A percentile compares a stretch with the other conserved stretches of the same genome.
Evolutionary conservation across 2,329 filamentous ascomycete species (phyloP).

Genomic region (Hymenoscyphus infarciens): DNA sequence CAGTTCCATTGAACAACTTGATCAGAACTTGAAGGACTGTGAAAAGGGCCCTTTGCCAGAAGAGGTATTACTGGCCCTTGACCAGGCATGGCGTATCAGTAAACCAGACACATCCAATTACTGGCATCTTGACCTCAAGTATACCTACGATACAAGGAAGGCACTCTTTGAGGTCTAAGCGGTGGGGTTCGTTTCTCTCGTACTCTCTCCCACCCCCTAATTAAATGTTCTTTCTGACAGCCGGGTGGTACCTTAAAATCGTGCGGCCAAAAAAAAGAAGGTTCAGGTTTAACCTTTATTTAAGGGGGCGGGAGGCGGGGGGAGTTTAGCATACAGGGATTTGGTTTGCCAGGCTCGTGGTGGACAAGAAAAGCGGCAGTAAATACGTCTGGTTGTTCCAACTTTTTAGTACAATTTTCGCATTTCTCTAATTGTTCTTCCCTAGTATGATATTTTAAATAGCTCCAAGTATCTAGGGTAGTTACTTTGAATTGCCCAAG

Average conservation of each 20-base stretch:
- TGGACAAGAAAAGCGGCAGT: no score
- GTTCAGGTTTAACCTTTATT: no score
- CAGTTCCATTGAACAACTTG: constrained; percentile 39
- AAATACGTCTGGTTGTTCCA: not conserved
- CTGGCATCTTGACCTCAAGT: constrained; percentile 34
- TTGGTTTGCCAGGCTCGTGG: no score
- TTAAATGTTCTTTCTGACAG: no score
- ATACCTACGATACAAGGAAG: constrained; percentile 29
- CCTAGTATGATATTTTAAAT: no score
- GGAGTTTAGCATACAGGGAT: not conserved
- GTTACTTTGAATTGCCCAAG: no score
- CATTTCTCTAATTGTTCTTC: no score
- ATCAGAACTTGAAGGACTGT: constrained; percentile 41
- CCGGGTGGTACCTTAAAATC: no score
- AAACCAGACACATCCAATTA: constrained; percentile 44
- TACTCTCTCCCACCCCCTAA: no score
- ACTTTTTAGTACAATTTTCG: not conserved
- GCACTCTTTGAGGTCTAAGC: constrained; percentile 24
- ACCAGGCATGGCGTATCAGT: constrained; percentile 59
- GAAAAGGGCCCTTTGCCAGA: constrained; percentile 57
- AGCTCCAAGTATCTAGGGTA: no score
- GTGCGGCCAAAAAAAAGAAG: no score
- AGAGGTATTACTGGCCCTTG: constrained; percentile 59
- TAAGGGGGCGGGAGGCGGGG: no score
- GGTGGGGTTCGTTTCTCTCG: not conserved